These are phyloP conservation scores for Monosporozyma aquatica DNA, from an alignment of 805 yeast genomes.

Conservation along the genomic window DNA sequence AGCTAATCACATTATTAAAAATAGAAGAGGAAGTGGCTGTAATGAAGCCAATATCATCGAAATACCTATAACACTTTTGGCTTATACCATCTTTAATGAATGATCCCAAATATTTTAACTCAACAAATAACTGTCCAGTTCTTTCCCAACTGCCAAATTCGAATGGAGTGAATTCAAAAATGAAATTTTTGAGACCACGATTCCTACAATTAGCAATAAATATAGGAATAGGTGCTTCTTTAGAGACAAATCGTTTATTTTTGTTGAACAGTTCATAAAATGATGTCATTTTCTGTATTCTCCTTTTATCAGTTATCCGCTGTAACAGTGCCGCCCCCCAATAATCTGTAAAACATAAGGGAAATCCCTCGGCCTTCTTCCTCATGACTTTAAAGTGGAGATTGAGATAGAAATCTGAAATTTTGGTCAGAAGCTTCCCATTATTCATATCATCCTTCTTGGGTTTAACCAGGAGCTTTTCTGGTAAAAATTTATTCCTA, in stretches of 20 bases:
- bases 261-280: constrained; percentile 24
- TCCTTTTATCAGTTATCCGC: constrained; percentile 17
- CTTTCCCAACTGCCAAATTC: constrained; percentile 66
- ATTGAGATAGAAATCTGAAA: constrained; percentile 40
- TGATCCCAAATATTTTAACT: constrained; percentile 47
- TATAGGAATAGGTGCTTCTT: constrained; percentile 43
- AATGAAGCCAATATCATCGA: constrained; percentile 51
- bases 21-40: constrained; percentile 58
- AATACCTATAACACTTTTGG: constrained; percentile 39
- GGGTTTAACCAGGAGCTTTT: constrained; percentile 6
- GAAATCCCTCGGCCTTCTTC: constrained; percentile 45
- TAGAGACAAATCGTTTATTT: constrained; percentile 29
- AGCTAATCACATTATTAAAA: constrained; percentile 46
- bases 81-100: constrained; percentile 37
- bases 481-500: constrained; percentile 10
- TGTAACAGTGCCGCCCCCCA: constrained; percentile 57
- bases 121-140: constrained; percentile 37
- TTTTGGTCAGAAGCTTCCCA: constrained; percentile 18
- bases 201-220: constrained; percentile 34
- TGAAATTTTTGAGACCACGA: constrained; percentile 28
- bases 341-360: constrained; percentile 54
- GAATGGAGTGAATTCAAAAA: constrained; percentile 53
- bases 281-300: constrained; percentile 30
- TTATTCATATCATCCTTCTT: constrained; percentile 7
- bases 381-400: constrained; percentile 46